Base-by-base conservation (phyloP, 768 basidiomycete species). In the Boletus sensibilis region DNA sequence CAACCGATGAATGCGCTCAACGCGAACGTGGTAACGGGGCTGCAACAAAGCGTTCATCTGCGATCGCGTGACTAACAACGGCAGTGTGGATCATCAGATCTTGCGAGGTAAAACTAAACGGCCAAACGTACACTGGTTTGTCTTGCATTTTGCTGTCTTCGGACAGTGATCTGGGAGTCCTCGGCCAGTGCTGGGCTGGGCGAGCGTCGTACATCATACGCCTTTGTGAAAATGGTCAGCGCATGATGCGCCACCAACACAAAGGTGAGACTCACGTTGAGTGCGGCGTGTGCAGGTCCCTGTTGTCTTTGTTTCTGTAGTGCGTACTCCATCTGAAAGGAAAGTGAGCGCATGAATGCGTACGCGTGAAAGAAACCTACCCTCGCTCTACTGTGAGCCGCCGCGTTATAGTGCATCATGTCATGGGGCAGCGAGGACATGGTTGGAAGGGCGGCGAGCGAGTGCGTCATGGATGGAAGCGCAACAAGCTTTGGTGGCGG, bases 391-490 rank as follows among this genome's bases (percentile, higher is more conserved):
- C 72, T 72, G 50, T 73, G 61, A 0, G 66, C 59, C 1, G 63
- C 58, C 4, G 70, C 58, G 35, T 72, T 72, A 35, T 70, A 61
- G 57, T 73, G 68, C 48, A 72, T 42, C 71, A 72, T 72, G 41
- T 65, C 70, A 3, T 62, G 52, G 40, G 71, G 71, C 14, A 72
- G 34, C 16, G 68, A 56, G 31, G 68, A 68, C 68, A 72, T 72
- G 18, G 62, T 65, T 4, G 71, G 71, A 10, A 72, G 63, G 2
- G 62, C 50, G 25, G 67, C 70, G 50, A 72, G 66, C 52, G 68
- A 70, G 54, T 74, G 71, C 7, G 57, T 68, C 70, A 72, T 67
- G 57, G 72, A 64, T 2, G 71, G 71, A 11, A 73, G 61, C 29
- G 71, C 56, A 12, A 62, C 62, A 50, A 73, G 68, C 23, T 66